Base-by-base conservation (phyloP, 176 grass and related monocot species). In the Avena insularis region DNA sequence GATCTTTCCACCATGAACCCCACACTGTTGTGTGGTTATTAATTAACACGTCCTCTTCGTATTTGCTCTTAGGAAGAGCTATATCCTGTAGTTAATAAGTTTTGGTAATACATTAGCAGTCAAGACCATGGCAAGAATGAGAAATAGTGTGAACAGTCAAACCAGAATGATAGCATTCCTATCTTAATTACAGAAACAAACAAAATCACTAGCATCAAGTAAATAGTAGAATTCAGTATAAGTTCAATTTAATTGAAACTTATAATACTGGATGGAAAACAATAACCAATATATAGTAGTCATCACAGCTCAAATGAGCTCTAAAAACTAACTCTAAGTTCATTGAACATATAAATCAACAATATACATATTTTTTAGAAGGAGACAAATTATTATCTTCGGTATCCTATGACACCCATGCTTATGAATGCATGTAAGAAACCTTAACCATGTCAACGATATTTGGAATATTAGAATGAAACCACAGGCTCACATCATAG, bases 1-100 rank as follows among this genome's bases (percentile, higher is more conserved):
- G 92, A 80, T 98, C 97, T 85, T 91, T 98, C 94, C 97, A 98
- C 97, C 97, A 98, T 23, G 97, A 98, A 75, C 97, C 97, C 97
- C 94, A 96, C 64, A 98, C 92, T 45, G 64, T 88, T 0, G 90
- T 98, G 81, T 98, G 97, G 74, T 98, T 98, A 83, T 98, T 98
- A 68, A 96, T 94, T 60, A 86, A 93, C 14, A 94, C 80, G 56
- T 98, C 94, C 79, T 98, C 97, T 89, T 98, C 97, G 31, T 98
- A 98, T 77, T 94, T 98, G 89, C 97, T 98, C 74, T 89, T 96
- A 27, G 97, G 97, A 84, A 98, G 85, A 27, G 92, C 69, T 38
- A 91, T 75, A 79, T 98, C 96, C 93, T 98, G 82, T 66, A 80
- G 27, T 33, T 21, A 83, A 60, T 12, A 81, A 82, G 35, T 53